A percentile compares a stretch with the other conserved stretches of the same genome.
Conservation (phyloP, 306 rosid species). For the Carpinus viminea region DNA sequence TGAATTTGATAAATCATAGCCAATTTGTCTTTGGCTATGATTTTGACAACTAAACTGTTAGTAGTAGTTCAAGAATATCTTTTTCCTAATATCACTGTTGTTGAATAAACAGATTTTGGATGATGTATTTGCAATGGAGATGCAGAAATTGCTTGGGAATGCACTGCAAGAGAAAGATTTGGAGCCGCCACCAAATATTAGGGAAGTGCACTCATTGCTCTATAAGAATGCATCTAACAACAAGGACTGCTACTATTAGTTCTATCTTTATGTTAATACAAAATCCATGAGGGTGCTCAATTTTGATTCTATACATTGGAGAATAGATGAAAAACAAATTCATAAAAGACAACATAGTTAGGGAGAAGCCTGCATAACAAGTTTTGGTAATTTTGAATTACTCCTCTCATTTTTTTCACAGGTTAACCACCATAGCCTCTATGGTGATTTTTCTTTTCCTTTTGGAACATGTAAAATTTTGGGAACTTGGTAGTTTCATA, state of each 20-base stretch:
- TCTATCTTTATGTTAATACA: not conserved
- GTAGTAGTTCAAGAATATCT: not conserved
- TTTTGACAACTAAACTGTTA: not conserved
- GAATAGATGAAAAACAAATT: not conserved
- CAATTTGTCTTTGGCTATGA: not conserved
- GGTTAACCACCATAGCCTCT: not conserved
- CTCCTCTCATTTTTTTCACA: not conserved
- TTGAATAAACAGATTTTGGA: slow-evolving; percentile 30
- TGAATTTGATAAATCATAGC: not conserved
- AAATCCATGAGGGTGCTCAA: not conserved
- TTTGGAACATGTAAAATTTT: not conserved
- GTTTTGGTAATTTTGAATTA: not conserved
- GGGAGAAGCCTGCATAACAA: too few species aligned
- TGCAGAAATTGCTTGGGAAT: slow-evolving; percentile 34
- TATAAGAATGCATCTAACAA: slow-evolving; percentile 5
- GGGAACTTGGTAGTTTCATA: not conserved
- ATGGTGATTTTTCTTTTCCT: not conserved
- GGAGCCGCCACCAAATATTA: slow-evolving; percentile 27
- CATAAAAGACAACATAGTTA: not conserved
- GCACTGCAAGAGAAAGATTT: slow-evolving; percentile 21
- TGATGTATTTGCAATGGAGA: slow-evolving; percentile 37
- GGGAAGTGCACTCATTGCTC: slow-evolving; percentile 37
- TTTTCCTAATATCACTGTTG: too few species aligned
- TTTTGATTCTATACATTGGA: not conserved
- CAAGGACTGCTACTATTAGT: not conserved